Evolutionary conservation across 2,329 filamentous ascomycete species (phyloP).

Genomic region (Trichoderma aggressivum): DNA sequence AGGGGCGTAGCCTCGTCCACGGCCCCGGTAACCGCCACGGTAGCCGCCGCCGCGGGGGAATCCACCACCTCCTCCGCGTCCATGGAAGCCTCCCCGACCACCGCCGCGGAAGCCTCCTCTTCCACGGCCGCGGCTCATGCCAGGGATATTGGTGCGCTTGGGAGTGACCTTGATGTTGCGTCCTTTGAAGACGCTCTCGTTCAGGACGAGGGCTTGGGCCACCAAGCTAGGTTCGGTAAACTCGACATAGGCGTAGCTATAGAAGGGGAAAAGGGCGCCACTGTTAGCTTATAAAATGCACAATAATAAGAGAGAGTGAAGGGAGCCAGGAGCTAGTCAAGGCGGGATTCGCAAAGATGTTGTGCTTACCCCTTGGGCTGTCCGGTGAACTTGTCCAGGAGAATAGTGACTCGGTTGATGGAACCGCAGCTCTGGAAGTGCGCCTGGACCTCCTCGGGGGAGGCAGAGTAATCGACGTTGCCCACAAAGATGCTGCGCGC

Average conservation of each 20-base stretch:
- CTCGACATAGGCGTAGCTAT: constrained; percentile 96
- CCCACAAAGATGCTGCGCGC: constrained; percentile 95
- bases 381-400: constrained; percentile 96
- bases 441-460: constrained; percentile 92
- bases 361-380: constrained; percentile 90
- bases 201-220: constrained; percentile 87
- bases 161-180: constrained; percentile 92
- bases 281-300: neutral
- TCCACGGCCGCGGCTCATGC: constrained; percentile 80
- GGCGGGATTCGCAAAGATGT: neutral
- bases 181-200: constrained; percentile 93
- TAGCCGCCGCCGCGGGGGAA: constrained; percentile 56
- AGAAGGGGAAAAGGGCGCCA: neutral
- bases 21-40: constrained; percentile 64
- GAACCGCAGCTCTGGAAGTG: constrained; percentile 97
- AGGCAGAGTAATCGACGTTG: constrained; percentile 96
- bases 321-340: neutral
- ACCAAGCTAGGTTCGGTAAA: constrained; percentile 93
- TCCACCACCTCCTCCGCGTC: constrained; percentile 51
- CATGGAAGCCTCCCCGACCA: constrained; percentile 43
- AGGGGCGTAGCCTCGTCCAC: constrained; percentile 61
- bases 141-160: constrained; percentile 94
- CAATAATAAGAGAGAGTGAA: neutral
- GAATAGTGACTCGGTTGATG: constrained; percentile 96
- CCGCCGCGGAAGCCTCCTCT: constrained; percentile 50